Percentiles rank a stretch among this genome's conserved stretches.
Conservation (phyloP, 108 stramenopile species). For the Skeletonema menzelii region DNA sequence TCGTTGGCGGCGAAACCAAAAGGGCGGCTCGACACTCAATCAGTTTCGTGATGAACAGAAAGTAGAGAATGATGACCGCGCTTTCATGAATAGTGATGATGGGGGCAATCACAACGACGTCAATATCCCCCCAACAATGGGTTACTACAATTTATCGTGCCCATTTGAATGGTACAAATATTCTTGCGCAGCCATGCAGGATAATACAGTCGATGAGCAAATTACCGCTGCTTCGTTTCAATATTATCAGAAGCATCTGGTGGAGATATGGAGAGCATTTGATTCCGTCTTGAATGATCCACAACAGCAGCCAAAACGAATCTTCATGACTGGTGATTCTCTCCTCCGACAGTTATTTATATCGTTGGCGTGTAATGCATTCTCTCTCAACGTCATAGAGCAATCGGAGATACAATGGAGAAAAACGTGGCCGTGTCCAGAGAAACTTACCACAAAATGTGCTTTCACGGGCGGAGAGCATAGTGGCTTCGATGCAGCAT, state of each 20-base stretch:
- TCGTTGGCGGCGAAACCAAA: not conserved
- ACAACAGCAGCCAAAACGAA: not conserved
- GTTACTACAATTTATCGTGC: conserved; percentile 27
- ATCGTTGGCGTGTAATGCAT: conserved; percentile 26
- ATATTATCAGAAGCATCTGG: conserved; percentile 8
- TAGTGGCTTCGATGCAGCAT: conserved; percentile 28
- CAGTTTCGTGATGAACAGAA: not conserved
- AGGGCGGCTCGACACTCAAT: not conserved
- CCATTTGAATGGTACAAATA: conserved; percentile 34
- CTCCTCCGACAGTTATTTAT: conserved; percentile 29
- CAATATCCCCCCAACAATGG: not conserved
- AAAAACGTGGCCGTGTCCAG: conserved; percentile 9
- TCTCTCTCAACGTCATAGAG: conserved; percentile 4
- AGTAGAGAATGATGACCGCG: no score
- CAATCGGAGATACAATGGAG: conserved; percentile 12
- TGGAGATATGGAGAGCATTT: conserved; percentile 1
- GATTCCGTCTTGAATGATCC: not conserved
- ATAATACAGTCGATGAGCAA: not conserved
- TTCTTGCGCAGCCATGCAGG: conserved; percentile 12
- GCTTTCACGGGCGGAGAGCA: conserved; percentile 2
- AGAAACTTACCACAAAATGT: not conserved
- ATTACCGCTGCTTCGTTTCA: conserved; percentile 9
- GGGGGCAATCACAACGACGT: not conserved
- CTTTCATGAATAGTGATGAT: not conserved
- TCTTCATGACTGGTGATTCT: conserved; percentile 28